Percentiles rank a stretch among this genome's conserved stretches.
phyloP scores from a whole-genome alignment of 179 eudicot genomes.

The Spinacia oleracea region DNA sequence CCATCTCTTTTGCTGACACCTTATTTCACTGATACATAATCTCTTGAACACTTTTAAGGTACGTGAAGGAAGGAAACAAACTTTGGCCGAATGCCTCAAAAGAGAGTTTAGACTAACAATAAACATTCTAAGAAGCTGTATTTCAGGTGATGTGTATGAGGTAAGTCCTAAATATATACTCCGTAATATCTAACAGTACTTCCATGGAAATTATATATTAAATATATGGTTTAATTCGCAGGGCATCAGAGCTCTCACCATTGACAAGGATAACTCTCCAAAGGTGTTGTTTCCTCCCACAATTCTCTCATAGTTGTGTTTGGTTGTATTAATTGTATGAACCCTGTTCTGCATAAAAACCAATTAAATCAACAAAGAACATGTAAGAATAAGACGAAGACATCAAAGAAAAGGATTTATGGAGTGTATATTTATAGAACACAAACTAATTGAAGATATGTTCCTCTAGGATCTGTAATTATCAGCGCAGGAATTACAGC shows the following conservation, averaged over 20 bases:
- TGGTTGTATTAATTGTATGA: not conserved
- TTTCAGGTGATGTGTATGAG: constrained; percentile 88
- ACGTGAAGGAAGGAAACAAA: constrained; percentile 76
- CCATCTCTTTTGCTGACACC: not conserved
- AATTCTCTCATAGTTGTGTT: not conserved
- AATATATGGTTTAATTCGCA: constrained; percentile 25
- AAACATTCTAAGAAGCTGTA: constrained; percentile 60
- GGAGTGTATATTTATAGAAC: not conserved
- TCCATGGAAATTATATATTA: not conserved
- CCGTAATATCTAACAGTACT: not conserved
- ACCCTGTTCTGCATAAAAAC: not conserved
- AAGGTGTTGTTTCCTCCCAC: constrained; percentile 46
- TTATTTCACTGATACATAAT: not conserved
- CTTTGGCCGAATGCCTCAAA: constrained; percentile 73
- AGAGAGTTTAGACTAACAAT: constrained; percentile 86
- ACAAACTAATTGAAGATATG: not conserved
- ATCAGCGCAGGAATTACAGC: not conserved
- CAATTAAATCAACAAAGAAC: not conserved
- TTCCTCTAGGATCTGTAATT: not conserved
- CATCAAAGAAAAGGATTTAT: not conserved
- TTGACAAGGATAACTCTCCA: constrained; percentile 91
- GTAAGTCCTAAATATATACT: constrained; percentile 31
- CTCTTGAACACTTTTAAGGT: constrained; percentile 49
- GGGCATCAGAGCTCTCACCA: constrained; percentile 93
- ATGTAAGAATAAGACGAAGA: not conserved